Evolutionary conservation across 192 early-diverging fungal species (phyloP), one percentile per base, ranked within the genome.

Genomic region (Rhizophagus sp.): DNA sequence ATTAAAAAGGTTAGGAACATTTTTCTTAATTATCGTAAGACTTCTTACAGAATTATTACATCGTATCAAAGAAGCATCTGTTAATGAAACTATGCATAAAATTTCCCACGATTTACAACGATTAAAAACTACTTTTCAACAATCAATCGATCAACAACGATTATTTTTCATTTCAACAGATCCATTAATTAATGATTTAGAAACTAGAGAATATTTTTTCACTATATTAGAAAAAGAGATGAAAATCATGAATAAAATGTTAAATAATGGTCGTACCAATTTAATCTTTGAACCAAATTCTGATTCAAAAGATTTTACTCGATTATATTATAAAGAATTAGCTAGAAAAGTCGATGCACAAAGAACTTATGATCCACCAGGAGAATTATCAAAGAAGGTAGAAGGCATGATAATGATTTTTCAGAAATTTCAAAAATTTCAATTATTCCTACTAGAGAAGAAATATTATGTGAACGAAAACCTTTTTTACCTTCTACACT

Each of bases 391-490:
- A 52, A 52, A 52, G 17, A 17, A 52, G 50, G 50, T 15, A 52
- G 4, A 52, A 52, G 50, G 3, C 90, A 92, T 74, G 88, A 89
- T 83, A 92, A 92, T 79, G 90, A 92, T 75, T 30, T 36, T 12
- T 4, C 33, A 17, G 80, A 87, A 6, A 85, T 91, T 62, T 25
- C 76, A 3, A 44, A 87, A 0, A 88, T 92, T 36, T 71, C 64
- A 3, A 79, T 92, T 12, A 82, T 91, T 13, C 91, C 91, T 12
- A 90, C 91, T 4, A 68, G 81, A 67, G 63, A 81, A 3, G 91
- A 92, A 75, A 86, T 91, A 24, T 41, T 79, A 25, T 80, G 80
- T 50, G n/a, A 17, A 5, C 70, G 81, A 6, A 15, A 33, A 15
- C 88, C 90, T 0, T 87, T 83, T 72, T 73, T 92, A 27, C 91